phyloP scores from a whole-genome alignment of 2,329 filamentous ascomycete genomes.

The Venturia effusa region DNA sequence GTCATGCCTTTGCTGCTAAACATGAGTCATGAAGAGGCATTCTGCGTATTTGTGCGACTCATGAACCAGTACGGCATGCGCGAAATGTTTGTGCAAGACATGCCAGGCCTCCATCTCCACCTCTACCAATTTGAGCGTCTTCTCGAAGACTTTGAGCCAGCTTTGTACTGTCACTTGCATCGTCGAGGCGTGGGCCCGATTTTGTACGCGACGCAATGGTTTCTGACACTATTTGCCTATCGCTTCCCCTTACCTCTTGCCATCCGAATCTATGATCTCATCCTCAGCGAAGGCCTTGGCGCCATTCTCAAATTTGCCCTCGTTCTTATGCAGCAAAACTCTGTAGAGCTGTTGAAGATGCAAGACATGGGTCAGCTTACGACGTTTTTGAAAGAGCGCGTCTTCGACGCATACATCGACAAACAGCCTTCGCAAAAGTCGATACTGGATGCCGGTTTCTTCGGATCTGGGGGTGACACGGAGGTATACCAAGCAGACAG shows the following conservation, averaged over 20 bases:
- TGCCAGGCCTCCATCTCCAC: slow-evolving; percentile 89
- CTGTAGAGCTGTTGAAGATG: slow-evolving; percentile 64
- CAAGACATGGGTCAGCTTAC: slow-evolving; percentile 86
- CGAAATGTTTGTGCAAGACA: slow-evolving; percentile 88
- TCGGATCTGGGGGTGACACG: slow-evolving; percentile 78
- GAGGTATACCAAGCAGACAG: slow-evolving; percentile 93
- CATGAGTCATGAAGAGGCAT: slow-evolving; percentile 84
- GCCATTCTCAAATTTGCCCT: slow-evolving; percentile 93
- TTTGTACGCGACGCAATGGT: slow-evolving; percentile 97
- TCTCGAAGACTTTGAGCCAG: slow-evolving; percentile 86
- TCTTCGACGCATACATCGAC: slow-evolving; percentile 97
- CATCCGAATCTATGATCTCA: slow-evolving; percentile 90
- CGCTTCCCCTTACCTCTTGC: slow-evolving; percentile 94
- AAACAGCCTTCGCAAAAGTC: slow-evolving; percentile 84
- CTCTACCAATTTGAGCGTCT: slow-evolving; percentile 92
- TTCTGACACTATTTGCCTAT: slow-evolving; percentile 95
- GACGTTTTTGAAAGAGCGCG: slow-evolving; percentile 79
- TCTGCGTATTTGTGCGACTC: slow-evolving; percentile 79
- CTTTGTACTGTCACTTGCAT: slow-evolving; percentile 86
- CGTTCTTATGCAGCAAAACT: slow-evolving; percentile 93
- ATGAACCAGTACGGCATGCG: slow-evolving; percentile 96
- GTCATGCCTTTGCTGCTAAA: slow-evolving; percentile 96
- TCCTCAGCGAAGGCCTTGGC: slow-evolving; percentile 83
- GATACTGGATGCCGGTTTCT: slow-evolving; percentile 92
- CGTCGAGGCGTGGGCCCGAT: slow-evolving; percentile 80